Percentiles rank a stretch among this genome's conserved stretches.
phyloP scores from a whole-genome alignment of 768 basidiomycete species.

The Suillus decipiens region DNA sequence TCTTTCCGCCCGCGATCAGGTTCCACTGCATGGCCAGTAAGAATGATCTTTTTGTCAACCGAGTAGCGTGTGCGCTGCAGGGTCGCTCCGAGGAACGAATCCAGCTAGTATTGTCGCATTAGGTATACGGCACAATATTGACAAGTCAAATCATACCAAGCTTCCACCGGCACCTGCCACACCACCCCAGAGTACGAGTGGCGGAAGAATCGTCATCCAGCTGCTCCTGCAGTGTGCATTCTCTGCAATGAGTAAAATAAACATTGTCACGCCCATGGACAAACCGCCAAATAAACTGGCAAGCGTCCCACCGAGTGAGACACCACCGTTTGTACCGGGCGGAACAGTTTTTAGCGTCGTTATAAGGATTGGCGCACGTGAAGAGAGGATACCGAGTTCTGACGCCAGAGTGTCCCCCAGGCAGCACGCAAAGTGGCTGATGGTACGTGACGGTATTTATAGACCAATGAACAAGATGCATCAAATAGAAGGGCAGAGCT shows the following conservation, averaged over 20 bases:
- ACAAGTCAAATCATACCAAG: conserved; percentile 46
- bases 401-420: conserved; percentile 92
- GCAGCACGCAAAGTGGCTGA: conserved; percentile 85
- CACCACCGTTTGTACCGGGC: conserved; percentile 88
- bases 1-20: conserved; percentile 33
- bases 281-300: conserved; percentile 75
- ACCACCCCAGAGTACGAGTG: conserved; percentile 60
- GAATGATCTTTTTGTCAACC: conserved; percentile 55
- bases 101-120: conserved; percentile 49
- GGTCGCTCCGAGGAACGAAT: conserved; percentile 87
- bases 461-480: not conserved
- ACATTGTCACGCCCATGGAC: conserved; percentile 67
- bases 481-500: conserved; percentile 21
- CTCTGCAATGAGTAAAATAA: conserved; percentile 58
- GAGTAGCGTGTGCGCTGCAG: conserved; percentile 82
- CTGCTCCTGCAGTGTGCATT: conserved; percentile 51
- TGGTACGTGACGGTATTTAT: conserved; percentile 11
- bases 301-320: conserved; percentile 73
- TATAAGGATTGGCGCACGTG: conserved; percentile 67
- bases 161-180: conserved; percentile 79
- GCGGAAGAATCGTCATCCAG: conserved; percentile 39
- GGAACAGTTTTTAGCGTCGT: conserved; percentile 78
- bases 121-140: conserved; percentile 7
- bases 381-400: conserved; percentile 87
- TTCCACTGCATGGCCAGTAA: conserved; percentile 53